Evolutionary conservation across 169 alveolate genomes (phyloP).

Genomic region (Cryptosporidium parvum): DNA sequence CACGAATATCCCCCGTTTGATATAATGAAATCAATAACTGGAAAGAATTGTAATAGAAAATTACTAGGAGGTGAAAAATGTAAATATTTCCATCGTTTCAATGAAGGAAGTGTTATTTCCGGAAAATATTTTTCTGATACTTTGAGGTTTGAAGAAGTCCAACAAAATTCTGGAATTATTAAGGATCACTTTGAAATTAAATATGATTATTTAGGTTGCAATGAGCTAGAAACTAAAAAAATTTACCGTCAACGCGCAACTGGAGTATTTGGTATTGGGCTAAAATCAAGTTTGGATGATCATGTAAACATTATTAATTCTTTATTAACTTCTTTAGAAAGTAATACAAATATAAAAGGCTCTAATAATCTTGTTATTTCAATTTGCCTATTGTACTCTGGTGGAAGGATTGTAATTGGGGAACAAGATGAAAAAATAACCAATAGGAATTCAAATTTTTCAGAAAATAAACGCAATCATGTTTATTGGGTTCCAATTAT

Average conservation of each 20-base stretch:
- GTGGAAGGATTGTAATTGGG: slow-evolving; percentile 66
- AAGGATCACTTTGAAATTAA: slow-evolving; percentile 2
- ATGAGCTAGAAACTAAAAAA: slow-evolving; percentile 78
- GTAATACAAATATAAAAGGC: background rate
- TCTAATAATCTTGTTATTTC: slow-evolving; percentile 31
- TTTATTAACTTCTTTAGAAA: background rate
- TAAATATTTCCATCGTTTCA: slow-evolving; percentile 77
- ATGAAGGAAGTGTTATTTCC: slow-evolving; percentile 80
- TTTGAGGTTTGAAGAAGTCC: slow-evolving; percentile 45
- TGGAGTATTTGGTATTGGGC: slow-evolving; percentile 80
- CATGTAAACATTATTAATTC: background rate
- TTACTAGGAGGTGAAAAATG: slow-evolving; percentile 50
- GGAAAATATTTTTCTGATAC: slow-evolving; percentile 79
- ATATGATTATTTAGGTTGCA: slow-evolving; percentile 77
- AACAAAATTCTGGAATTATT: slow-evolving; percentile 7
- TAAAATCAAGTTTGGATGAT: slow-evolving; percentile 1
- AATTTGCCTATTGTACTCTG: slow-evolving; percentile 21
- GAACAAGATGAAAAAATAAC: slow-evolving; percentile 30
- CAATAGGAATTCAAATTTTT: background rate
- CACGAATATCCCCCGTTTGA: slow-evolving; percentile 79
- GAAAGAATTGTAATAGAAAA: slow-evolving; percentile 43
- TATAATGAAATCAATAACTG: slow-evolving; percentile 72
- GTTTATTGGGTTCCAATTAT: slow-evolving; percentile 51
- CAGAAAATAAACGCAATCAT: background rate
- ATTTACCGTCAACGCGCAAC: slow-evolving; percentile 77